Evolutionary conservation across 192 early-diverging fungal genomes (phyloP).

Genomic region (Spizellomyces sp.): DNA sequence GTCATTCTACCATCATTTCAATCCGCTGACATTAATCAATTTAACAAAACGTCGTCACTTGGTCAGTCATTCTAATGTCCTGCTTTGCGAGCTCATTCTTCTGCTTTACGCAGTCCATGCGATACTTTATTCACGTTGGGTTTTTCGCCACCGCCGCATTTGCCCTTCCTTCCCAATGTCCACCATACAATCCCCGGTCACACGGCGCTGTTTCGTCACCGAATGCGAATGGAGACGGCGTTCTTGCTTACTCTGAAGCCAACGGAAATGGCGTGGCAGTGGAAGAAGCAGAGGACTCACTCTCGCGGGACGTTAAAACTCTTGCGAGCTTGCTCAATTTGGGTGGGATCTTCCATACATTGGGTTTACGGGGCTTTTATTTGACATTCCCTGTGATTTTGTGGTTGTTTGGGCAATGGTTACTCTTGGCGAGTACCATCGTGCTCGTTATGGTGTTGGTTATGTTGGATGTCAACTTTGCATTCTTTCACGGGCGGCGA

Average conservation of each 20-base stretch:
- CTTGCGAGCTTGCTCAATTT: slow-evolving; percentile 13
- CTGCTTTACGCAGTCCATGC: slow-evolving; percentile 22
- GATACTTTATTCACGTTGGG: slow-evolving; percentile 18
- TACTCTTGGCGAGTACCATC: not conserved
- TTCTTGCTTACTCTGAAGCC: not conserved
- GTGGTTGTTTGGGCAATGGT: not conserved
- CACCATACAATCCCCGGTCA: not conserved
- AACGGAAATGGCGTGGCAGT: not conserved
- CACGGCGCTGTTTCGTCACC: not conserved
- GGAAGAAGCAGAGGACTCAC: not conserved
- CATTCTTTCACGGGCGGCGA: no score
- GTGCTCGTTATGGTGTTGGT: not conserved
- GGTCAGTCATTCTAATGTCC: slow-evolving; percentile 8
- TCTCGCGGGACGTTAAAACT: not conserved
- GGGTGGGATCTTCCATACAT: slow-evolving; percentile 18
- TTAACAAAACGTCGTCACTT: not conserved
- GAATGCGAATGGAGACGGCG: not conserved
- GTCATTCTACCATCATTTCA: not conserved
- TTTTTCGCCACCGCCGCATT: not conserved
- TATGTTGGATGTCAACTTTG: not conserved
- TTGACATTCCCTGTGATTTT: not conserved
- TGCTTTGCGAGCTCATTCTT: slow-evolving; percentile 16
- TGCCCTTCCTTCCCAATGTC: not conserved
- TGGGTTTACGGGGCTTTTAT: slow-evolving; percentile 11
- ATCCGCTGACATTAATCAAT: not conserved